Evolutionary conservation across 2,329 filamentous ascomycete genomes (phyloP).

Genomic region (Pyrenophora teres): DNA sequence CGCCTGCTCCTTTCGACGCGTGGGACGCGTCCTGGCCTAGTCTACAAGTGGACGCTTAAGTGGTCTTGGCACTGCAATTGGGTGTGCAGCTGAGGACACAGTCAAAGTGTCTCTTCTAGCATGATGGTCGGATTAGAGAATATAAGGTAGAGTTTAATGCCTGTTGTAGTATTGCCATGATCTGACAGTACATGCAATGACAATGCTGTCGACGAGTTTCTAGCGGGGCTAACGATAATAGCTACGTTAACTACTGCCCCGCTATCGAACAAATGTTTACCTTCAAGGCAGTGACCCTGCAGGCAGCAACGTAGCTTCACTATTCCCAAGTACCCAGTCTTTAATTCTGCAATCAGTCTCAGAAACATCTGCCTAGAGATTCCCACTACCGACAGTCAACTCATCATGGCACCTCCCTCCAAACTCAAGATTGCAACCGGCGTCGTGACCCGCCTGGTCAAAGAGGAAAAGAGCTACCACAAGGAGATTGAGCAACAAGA

Average conservation of each 20-base stretch:
- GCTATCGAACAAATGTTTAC: slow-evolving; percentile 21
- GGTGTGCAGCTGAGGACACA: background rate
- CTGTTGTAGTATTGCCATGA: background rate
- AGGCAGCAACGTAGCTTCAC: slow-evolving; percentile 19
- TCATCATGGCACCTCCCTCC: slow-evolving; percentile 73
- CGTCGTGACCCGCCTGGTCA: slow-evolving; percentile 80
- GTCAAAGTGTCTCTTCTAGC: background rate
- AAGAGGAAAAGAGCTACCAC: slow-evolving; percentile 90
- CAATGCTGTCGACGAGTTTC: too few species aligned
- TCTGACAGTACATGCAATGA: background rate
- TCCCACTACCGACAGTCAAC: background rate
- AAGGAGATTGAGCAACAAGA: slow-evolving; percentile 80
- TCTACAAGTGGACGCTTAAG: slow-evolving; percentile 11
- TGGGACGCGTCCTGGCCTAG: slow-evolving; percentile 32
- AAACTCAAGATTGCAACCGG: slow-evolving; percentile 79
- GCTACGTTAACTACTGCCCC: slow-evolving; percentile 13
- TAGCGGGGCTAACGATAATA: slow-evolving; percentile 4
- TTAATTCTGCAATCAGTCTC: background rate
- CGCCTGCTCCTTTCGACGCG: slow-evolving; percentile 27
- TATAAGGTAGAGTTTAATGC: background rate
- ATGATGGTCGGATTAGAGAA: background rate
- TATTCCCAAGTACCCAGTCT: background rate
- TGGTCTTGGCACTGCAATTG: slow-evolving; percentile 11
- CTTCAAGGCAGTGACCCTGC: background rate
- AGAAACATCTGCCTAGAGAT: background rate